phyloP scores from a whole-genome alignment of 2,329 filamentous ascomycete genomes.

The Ramularia collo-cygni region DNA sequence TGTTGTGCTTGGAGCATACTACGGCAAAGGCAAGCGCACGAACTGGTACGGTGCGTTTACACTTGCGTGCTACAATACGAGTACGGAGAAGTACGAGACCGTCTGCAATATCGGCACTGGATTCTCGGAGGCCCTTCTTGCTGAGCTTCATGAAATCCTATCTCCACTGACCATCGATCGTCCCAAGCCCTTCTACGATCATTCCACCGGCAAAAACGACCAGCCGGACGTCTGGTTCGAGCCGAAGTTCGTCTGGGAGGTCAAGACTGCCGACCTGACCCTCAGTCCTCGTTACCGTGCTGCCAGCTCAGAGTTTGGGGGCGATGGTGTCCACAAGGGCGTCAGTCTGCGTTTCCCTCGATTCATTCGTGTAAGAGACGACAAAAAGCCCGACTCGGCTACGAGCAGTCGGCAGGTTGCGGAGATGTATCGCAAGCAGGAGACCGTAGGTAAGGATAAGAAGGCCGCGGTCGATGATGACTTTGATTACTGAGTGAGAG shows the following conservation, averaged over 20 bases:
- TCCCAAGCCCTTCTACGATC: slow-evolving; percentile 89
- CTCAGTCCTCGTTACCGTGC: slow-evolving; percentile 89
- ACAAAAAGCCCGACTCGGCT: slow-evolving; percentile 91
- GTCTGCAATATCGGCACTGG: slow-evolving; percentile 98
- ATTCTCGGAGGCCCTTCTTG: slow-evolving; percentile 90
- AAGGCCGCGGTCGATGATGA: slow-evolving; percentile 87
- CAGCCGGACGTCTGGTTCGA: slow-evolving; percentile 99
- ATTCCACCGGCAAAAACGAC: slow-evolving; percentile 76
- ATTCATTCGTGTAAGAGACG: slow-evolving; percentile 85
- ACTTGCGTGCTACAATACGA: slow-evolving; percentile 83
- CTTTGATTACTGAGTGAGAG: slow-evolving; percentile 74
- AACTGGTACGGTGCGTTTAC: slow-evolving; percentile 94
- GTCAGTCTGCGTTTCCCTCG: slow-evolving; percentile 86
- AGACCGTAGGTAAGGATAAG: slow-evolving; percentile 80
- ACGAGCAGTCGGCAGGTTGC: slow-evolving; percentile 79
- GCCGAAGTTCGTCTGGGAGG: slow-evolving; percentile 90
- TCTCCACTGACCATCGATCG: slow-evolving; percentile 74
- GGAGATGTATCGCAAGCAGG: slow-evolving; percentile 95
- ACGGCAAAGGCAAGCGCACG: slow-evolving; percentile 90
- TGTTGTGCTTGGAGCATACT: slow-evolving; percentile 90
- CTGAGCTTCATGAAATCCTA: slow-evolving; percentile 72
- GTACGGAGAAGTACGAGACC: slow-evolving; percentile 78
- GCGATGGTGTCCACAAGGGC: slow-evolving; percentile 57
- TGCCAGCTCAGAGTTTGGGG: slow-evolving; percentile 71
- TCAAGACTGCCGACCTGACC: slow-evolving; percentile 92